Percentiles rank a stretch among this genome's conserved stretches.
Evolutionary conservation across 805 yeast species (phyloP).

Genomic region (Cyberlindnera samutprakarnensis): DNA sequence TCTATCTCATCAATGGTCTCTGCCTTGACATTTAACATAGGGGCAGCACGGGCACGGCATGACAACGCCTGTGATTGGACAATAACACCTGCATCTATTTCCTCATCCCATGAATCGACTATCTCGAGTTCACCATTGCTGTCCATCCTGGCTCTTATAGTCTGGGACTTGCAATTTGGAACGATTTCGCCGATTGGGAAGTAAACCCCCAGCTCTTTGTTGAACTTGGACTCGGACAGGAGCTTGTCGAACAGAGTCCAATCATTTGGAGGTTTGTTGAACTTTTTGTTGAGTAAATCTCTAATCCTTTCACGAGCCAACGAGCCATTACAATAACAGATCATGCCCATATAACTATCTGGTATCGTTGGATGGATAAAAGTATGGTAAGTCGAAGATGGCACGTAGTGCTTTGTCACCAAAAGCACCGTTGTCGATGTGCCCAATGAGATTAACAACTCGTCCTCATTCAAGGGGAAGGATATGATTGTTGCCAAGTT

Average conservation of each 20-base stretch:
- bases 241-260: conserved; percentile 60
- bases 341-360: conserved; percentile 84
- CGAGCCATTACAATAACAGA: conserved; percentile 88
- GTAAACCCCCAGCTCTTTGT: conserved; percentile 60
- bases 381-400: conserved; percentile 77
- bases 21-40: conserved; percentile 45
- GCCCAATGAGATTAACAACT: conserved; percentile 75
- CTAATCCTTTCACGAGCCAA: conserved; percentile 75
- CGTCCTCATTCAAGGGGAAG: conserved; percentile 68
- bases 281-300: conserved; percentile 48
- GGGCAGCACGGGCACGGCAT: conserved; percentile 73
- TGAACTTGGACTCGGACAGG: conserved; percentile 29
- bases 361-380: conserved; percentile 82
- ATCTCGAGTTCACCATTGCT: conserved; percentile 20
- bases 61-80: conserved; percentile 84
- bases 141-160: conserved; percentile 41
- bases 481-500: conserved; percentile 84
- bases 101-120: conserved; percentile 38
- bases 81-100: conserved; percentile 66
- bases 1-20: conserved; percentile 1
- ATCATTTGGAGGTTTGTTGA: conserved; percentile 24
- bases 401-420: conserved; percentile 68
- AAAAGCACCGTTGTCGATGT: conserved; percentile 86
- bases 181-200: conserved; percentile 90
- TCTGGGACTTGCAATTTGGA: conserved; percentile 68